Conservation (phyloP, 148 eudicot genomes). For the Rhododendron molle region DNA sequence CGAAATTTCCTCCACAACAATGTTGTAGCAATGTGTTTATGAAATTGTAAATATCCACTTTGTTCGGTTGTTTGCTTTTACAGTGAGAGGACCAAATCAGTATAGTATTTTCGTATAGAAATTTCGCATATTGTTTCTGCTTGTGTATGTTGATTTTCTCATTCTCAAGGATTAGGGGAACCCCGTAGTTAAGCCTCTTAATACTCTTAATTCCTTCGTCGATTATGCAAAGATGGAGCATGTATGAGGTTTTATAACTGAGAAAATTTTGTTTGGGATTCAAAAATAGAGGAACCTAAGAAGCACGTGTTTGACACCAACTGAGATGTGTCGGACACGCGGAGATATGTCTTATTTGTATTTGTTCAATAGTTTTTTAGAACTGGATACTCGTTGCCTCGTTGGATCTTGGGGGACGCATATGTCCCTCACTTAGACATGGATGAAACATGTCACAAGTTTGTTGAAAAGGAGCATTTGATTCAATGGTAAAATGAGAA, state of each 20-base stretch:
- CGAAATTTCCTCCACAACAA: not conserved
- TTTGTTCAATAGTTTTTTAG: not conserved
- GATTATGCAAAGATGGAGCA: not conserved
- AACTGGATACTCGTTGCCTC: not conserved
- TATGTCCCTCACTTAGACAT: not conserved
- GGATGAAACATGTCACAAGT: not conserved
- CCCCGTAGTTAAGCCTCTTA: not conserved
- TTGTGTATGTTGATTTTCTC: not conserved
- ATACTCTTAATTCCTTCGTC: not conserved
- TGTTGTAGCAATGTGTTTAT: not conserved
- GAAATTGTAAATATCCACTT: not conserved
- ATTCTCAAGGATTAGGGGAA: not conserved
- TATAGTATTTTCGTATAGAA: not conserved
- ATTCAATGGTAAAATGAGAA: not conserved
- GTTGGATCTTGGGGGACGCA: too few relatives aligned
- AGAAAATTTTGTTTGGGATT: not conserved
- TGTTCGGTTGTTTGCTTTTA: not conserved
- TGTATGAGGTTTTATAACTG: not conserved
- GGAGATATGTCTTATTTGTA: not conserved
- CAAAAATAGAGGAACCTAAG: not conserved
- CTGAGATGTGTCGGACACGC: not conserved
- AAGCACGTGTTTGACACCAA: not conserved
- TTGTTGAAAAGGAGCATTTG: not conserved
- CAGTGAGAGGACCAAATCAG: not conserved
- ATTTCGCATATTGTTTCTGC: not conserved